A percentile compares a stretch with the other conserved stretches of the same genome.
Evolutionary conservation across 2,329 filamentous ascomycete genomes (phyloP).

Genomic region (Aspergillus melleus): DNA sequence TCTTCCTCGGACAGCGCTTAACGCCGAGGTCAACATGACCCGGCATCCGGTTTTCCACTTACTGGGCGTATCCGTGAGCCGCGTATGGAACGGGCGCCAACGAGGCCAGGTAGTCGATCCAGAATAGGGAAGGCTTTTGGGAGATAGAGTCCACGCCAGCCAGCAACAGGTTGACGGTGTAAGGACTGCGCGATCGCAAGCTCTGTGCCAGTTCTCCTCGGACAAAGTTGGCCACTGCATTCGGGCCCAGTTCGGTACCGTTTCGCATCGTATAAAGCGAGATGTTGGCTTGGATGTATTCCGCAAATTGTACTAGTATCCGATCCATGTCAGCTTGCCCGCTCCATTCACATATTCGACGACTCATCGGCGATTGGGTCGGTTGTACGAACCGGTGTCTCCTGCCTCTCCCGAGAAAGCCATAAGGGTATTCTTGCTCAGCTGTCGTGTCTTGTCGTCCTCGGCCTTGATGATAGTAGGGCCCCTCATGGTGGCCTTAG

Average conservation of each 20-base stretch:
- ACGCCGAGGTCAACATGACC: not conserved
- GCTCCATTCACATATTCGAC: not conserved
- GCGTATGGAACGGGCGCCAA: slow-evolving; percentile 88
- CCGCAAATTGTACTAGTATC: slow-evolving; percentile 86
- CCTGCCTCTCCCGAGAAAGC: slow-evolving; percentile 95
- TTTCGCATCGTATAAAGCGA: slow-evolving; percentile 99
- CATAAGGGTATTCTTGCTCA: slow-evolving; percentile 94
- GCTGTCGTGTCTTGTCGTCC: slow-evolving; percentile 91
- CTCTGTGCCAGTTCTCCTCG: slow-evolving; percentile 89
- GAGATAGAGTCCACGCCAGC: slow-evolving; percentile 92
- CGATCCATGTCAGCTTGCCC: slow-evolving; percentile 16
- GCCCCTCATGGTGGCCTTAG: slow-evolving; percentile 97
- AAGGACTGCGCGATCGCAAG: slow-evolving; percentile 87
- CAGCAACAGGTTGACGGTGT: slow-evolving; percentile 94
- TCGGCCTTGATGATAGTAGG: slow-evolving; percentile 91
- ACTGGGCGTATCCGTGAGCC: slow-evolving; percentile 97
- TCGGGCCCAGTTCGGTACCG: slow-evolving; percentile 84
- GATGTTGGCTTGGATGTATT: slow-evolving; percentile 98
- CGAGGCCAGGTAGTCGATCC: slow-evolving; percentile 94
- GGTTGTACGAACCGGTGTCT: slow-evolving; percentile 70
- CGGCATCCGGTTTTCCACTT: slow-evolving; percentile 40
- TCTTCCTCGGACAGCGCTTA: not conserved
- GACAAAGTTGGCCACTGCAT: slow-evolving; percentile 88
- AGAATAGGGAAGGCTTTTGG: slow-evolving; percentile 88
- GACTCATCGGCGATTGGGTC: not conserved